These are phyloP conservation scores for Scenedesmus sp. DNA, from an alignment of 163 green algal genomes.

Conservation along the genomic window DNA sequence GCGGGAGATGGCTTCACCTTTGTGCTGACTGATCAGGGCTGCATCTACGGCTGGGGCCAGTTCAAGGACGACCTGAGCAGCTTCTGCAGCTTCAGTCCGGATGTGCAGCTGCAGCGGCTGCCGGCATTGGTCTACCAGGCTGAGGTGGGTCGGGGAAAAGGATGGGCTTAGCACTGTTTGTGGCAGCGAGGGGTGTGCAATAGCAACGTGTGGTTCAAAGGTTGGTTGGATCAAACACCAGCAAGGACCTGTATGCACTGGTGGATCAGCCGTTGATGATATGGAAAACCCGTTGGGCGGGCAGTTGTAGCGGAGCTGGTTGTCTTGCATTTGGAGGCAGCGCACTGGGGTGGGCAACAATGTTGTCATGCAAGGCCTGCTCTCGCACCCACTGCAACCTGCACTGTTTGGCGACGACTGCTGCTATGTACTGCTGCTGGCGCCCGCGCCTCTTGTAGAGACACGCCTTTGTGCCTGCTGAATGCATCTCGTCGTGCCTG, in stretches of 20 bases:
- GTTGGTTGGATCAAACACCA: too few species aligned
- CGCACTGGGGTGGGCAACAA: too few species aligned
- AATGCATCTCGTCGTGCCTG: neutral
- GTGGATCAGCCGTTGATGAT: too few species aligned
- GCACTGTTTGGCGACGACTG: too few species aligned
- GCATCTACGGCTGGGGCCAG: conserved; percentile 87
- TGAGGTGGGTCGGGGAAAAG: neutral
- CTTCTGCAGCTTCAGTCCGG: conserved; percentile 80
- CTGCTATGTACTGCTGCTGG: neutral
- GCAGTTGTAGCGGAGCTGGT: too few species aligned
- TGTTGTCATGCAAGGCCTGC: too few species aligned
- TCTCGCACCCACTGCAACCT: neutral
- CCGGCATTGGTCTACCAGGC: conserved; percentile 73
- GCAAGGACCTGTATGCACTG: too few species aligned
- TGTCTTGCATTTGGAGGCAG: too few species aligned
- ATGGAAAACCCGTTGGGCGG: too few species aligned
- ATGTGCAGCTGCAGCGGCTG: conserved; percentile 68
- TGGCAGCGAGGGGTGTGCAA: neutral
- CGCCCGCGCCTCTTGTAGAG: too few species aligned
- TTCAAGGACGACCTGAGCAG: conserved; percentile 83
- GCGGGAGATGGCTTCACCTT: conserved; percentile 90
- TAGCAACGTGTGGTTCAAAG: too few species aligned
- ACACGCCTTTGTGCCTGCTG: neutral
- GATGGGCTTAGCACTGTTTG: neutral
- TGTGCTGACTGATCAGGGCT: conserved; percentile 76